A percentile compares a stretch with the other conserved stretches of the same genome.
Evolutionary conservation across 768 basidiomycete species (phyloP).

Genomic region (Pseudohyphozyma bogoriensis): DNA sequence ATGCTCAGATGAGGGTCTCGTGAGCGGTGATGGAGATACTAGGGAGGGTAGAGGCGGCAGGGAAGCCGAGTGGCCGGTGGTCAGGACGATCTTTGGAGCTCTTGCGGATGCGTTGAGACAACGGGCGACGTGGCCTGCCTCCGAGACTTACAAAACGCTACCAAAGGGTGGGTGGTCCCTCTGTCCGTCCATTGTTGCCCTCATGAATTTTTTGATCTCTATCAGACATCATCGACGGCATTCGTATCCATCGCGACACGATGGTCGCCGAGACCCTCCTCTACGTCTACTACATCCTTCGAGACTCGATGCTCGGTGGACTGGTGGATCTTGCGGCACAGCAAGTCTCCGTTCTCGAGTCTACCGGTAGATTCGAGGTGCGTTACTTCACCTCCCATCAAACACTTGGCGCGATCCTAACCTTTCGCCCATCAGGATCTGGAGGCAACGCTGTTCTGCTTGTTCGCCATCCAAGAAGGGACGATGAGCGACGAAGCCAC

Average conservation of each 20-base stretch:
- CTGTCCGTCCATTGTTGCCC: background rate
- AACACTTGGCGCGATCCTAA: background rate
- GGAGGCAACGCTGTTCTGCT: constrained; percentile 40
- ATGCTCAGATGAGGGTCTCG: constrained; percentile 24
- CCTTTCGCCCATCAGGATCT: constrained; percentile 34
- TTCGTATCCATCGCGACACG: constrained; percentile 23
- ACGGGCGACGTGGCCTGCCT: constrained; percentile 16
- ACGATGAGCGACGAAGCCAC: constrained; percentile 41
- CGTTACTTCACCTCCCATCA: background rate
- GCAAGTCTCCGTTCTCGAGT: constrained; percentile 30
- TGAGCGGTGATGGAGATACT: constrained; percentile 5
- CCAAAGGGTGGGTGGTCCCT: constrained; percentile 33
- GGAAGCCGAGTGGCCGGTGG: constrained; percentile 14
- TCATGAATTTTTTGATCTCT: background rate
- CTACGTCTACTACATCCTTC: constrained; percentile 39
- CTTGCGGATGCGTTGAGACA: constrained; percentile 10
- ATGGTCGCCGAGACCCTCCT: constrained; percentile 28
- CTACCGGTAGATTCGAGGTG: constrained; percentile 14
- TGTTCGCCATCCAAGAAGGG: constrained; percentile 39
- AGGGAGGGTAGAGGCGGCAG: constrained; percentile 9
- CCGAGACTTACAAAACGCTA: constrained; percentile 14
- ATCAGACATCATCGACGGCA: constrained; percentile 27
- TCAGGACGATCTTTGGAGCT: constrained; percentile 24
- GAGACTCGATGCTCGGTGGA: constrained; percentile 37
- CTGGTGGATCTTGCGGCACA: constrained; percentile 32